Evolutionary conservation across 208 protist species (phyloP).

Genomic region (Trypanosoma platydactyli): DNA sequence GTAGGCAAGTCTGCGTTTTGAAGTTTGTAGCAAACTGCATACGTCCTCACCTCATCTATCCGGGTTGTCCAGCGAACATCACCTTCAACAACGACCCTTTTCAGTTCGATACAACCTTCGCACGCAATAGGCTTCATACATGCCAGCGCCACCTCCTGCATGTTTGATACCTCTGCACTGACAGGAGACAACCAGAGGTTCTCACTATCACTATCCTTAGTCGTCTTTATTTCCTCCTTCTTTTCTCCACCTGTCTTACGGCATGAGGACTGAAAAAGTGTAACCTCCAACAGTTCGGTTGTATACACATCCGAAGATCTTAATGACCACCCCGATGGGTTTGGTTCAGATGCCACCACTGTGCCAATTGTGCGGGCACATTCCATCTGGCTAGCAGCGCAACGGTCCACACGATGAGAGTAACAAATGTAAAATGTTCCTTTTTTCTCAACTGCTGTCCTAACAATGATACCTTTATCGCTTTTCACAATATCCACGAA

Average conservation of each 20-base stretch:
- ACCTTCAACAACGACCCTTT: conserved; percentile 25
- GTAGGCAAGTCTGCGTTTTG: conserved; percentile 11
- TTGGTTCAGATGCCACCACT: conserved; percentile 45
- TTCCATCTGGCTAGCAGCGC: conserved; percentile 37
- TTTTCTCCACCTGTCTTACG: background rate
- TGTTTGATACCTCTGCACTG: conserved; percentile 5
- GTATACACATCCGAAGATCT: conserved; percentile 57
- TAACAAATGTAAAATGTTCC: conserved; percentile 84
- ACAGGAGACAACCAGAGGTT: conserved; percentile 44
- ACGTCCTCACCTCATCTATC: conserved; percentile 28
- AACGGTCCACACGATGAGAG: conserved; percentile 48
- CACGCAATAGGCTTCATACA: conserved; percentile 31
- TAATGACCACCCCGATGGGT: conserved; percentile 56
- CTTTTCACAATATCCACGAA: conserved; percentile 5
- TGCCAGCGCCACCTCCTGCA: conserved; percentile 14
- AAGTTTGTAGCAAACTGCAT: conserved; percentile 70
- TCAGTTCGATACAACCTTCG: conserved; percentile 29
- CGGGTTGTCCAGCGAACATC: conserved; percentile 40
- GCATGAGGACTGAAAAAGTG: conserved; percentile 29
- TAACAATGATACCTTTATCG: conserved; percentile 26
- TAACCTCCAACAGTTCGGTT: conserved; percentile 35
- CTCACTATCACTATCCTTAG: too few relatives aligned
- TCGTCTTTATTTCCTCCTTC: conserved; percentile 16
- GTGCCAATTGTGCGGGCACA: conserved; percentile 76
- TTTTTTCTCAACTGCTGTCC: conserved; percentile 43